phyloP scores from a whole-genome alignment of 371 early-diverging fungal species.

The Parasitella parasitica region DNA sequence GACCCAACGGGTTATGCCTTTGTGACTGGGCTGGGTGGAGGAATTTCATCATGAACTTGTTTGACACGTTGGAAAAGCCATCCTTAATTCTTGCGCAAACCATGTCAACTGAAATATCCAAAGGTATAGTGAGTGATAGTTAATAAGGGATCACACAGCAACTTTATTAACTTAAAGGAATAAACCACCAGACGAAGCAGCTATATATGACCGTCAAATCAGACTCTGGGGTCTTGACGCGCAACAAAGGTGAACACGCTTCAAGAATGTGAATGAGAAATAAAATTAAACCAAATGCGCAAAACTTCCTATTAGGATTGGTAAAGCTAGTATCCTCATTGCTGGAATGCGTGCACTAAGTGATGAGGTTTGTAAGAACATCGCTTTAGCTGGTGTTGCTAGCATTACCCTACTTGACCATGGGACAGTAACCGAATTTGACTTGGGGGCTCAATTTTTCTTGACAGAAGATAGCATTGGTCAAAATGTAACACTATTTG shows the following conservation, averaged over 20 bases:
- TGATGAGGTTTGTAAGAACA: slow-evolving; percentile 86
- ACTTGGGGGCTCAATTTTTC: slow-evolving; percentile 85
- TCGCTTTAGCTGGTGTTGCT: slow-evolving; percentile 89
- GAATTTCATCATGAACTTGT: too few relatives aligned
- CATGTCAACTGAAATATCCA: too few relatives aligned
- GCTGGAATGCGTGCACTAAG: slow-evolving; percentile 67
- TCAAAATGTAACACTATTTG: slow-evolving; percentile 71
- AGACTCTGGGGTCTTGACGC: slow-evolving; percentile 94
- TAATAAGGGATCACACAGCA: too few relatives aligned
- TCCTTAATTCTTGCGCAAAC: too few relatives aligned
- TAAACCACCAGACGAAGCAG: slow-evolving; percentile 72
- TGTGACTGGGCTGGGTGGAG: too few relatives aligned
- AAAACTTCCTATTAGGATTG: slow-evolving; percentile 64
- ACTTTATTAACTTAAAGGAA: too few relatives aligned
- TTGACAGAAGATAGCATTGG: slow-evolving; percentile 61
- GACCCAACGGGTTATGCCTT: too few relatives aligned
- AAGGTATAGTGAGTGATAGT: too few relatives aligned
- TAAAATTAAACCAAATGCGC: background rate
- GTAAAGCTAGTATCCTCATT: slow-evolving; percentile 71
- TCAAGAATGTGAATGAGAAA: background rate
- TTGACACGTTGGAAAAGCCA: too few relatives aligned
- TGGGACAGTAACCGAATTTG: slow-evolving; percentile 51
- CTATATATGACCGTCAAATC: slow-evolving; percentile 94
- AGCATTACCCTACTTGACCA: slow-evolving; percentile 71
- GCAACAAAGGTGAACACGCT: slow-evolving; percentile 69